A percentile compares a stretch with the other conserved stretches of the same genome.
Evolutionary conservation across 179 eudicot species (phyloP).

Genomic region (Nepenthes alata): DNA sequence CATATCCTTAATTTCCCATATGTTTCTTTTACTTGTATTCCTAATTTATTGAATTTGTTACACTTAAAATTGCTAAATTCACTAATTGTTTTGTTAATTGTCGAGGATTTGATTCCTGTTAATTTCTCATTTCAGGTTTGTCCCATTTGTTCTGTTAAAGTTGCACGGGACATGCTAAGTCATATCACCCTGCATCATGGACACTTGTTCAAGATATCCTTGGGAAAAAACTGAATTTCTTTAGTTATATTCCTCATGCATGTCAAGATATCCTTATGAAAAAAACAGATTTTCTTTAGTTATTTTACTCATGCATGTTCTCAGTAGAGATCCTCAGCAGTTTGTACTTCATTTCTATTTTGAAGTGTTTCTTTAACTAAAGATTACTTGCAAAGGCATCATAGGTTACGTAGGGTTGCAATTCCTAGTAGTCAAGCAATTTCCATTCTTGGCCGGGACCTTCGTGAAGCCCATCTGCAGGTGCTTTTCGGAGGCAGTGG

Average conservation of each 20-base stretch:
- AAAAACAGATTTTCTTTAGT: background rate
- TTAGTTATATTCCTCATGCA: background rate
- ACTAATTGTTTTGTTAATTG: no score
- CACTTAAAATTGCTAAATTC: no score
- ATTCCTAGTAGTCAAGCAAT: constrained; percentile 70
- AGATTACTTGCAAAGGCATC: constrained; percentile 57
- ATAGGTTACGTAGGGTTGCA: constrained; percentile 62
- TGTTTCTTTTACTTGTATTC: background rate
- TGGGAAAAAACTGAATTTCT: constrained; percentile 1
- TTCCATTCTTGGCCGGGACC: constrained; percentile 74
- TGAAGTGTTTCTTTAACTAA: constrained; percentile 31
- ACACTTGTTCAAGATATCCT: constrained; percentile 88
- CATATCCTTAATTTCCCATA: background rate
- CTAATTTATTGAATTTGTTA: no score
- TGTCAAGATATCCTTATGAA: background rate
- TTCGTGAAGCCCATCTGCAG: constrained; percentile 85
- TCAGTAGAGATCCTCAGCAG: background rate
- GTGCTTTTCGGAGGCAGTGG: constrained; percentile 75
- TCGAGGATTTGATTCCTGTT: background rate
- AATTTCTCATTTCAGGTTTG: constrained; percentile 44
- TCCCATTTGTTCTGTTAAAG: constrained; percentile 67
- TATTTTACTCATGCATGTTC: background rate
- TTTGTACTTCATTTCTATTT: background rate
- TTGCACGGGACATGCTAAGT: constrained; percentile 62
- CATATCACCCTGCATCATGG: constrained; percentile 83